Evolutionary conservation across 108 stramenopile genomes (phyloP).

Genomic region (Stephanodiscus minutulus): DNA sequence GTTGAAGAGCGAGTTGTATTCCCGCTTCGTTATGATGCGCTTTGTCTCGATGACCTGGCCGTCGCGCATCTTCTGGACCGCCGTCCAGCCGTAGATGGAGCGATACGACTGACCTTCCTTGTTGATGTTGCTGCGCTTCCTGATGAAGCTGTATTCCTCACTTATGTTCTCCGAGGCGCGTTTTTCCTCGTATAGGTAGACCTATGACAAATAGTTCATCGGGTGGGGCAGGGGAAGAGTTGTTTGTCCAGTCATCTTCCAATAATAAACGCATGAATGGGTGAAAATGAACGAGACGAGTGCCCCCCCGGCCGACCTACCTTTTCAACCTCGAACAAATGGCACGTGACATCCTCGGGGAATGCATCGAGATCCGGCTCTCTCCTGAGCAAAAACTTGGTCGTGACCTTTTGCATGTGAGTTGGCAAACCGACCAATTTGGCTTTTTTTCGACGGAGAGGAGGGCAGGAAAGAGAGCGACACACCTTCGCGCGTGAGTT

Average conservation of each 20-base stretch:
- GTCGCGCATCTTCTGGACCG: slow-evolving; percentile 51
- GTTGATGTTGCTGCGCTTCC: slow-evolving; percentile 61
- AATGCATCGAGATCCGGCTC: slow-evolving; percentile 57
- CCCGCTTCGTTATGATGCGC: slow-evolving; percentile 75
- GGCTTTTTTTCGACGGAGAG: slow-evolving; percentile 3
- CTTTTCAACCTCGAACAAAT: slow-evolving; percentile 84
- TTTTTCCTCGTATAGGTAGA: slow-evolving; percentile 48
- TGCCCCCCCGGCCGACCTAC: slow-evolving; percentile 6
- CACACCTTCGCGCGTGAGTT: too few species aligned
- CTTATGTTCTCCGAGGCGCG: slow-evolving; percentile 27
- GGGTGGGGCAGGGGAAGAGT: background rate
- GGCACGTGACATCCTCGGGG: slow-evolving; percentile 63
- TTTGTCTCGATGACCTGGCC: slow-evolving; percentile 80
- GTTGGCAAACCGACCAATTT: slow-evolving; percentile 78
- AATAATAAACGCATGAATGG: background rate
- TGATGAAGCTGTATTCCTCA: slow-evolving; percentile 77
- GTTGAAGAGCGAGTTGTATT: slow-evolving; percentile 67
- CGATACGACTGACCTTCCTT: slow-evolving; percentile 48
- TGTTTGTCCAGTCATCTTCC: background rate
- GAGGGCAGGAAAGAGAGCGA: too few species aligned
- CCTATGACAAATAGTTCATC: slow-evolving; percentile 4
- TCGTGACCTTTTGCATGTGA: slow-evolving; percentile 61
- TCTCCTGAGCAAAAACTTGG: slow-evolving; percentile 67
- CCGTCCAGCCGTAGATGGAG: slow-evolving; percentile 75
- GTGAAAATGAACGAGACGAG: background rate